These are phyloP conservation scores for Fusarium setosum DNA, from an alignment of 2,329 filamentous ascomycete species.

Conservation along the genomic window DNA sequence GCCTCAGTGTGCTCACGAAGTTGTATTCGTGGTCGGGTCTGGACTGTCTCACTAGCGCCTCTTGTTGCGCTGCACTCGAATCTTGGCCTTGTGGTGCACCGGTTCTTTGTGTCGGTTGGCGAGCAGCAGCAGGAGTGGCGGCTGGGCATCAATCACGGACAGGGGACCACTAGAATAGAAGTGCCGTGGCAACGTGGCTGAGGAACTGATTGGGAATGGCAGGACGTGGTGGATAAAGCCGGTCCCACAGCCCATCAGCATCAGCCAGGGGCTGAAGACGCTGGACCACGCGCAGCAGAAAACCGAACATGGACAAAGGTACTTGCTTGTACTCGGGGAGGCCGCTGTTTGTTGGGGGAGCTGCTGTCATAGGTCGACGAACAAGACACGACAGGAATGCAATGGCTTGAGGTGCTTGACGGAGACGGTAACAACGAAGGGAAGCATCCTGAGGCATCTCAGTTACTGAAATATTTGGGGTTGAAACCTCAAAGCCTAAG, in stretches of 20 bases:
- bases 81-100: neutral
- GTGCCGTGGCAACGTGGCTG: conserved; percentile 44
- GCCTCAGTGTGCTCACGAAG: neutral
- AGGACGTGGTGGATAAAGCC: conserved; percentile 28
- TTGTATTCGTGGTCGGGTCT: neutral
- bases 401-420: neutral
- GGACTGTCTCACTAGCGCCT: neutral
- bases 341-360: conserved; percentile 29
- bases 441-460: neutral
- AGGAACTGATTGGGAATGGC: conserved; percentile 39
- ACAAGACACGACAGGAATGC: neutral
- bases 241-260: conserved; percentile 33
- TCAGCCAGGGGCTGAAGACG: conserved; percentile 3
- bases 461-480: neutral
- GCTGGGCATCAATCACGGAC: conserved; percentile 1
- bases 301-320: conserved; percentile 13
- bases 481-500: conserved; percentile 5
- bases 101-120: conserved; percentile 22
- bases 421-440: neutral
- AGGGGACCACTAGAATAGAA: conserved; percentile 41
- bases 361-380: neutral
- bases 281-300: conserved; percentile 7
- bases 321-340: conserved; percentile 19
- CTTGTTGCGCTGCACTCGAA: neutral
- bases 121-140: neutral